Evolutionary conservation across 306 rosid species (phyloP).

Genomic region (Vigna mungo): DNA sequence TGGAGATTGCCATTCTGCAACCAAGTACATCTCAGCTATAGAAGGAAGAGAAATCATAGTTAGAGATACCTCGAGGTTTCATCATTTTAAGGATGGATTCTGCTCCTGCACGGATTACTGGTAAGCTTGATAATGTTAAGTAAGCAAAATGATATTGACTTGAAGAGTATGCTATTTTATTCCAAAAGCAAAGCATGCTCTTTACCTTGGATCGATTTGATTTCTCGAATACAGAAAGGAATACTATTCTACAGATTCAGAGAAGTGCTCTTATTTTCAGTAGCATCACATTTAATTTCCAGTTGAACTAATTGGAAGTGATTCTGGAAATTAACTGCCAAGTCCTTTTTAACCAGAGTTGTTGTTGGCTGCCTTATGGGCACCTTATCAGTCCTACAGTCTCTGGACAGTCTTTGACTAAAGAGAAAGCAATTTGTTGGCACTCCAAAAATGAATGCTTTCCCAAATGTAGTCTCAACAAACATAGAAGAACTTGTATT

Average conservation of each 20-base stretch:
- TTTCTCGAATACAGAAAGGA: conserved; percentile 13
- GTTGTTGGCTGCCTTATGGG: conserved; percentile 9
- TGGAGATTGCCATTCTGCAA: conserved; percentile 89
- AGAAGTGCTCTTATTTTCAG: conserved; percentile 7
- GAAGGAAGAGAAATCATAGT: conserved; percentile 82
- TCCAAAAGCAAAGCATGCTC: conserved; percentile 26
- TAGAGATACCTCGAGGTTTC: conserved; percentile 87
- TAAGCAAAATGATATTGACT: conserved; percentile 10
- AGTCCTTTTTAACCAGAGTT: not conserved
- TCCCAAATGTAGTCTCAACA: not conserved
- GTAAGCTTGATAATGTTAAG: conserved; percentile 45
- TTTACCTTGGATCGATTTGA: conserved; percentile 25
- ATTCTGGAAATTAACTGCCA: conserved; percentile 14
- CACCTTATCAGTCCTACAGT: not conserved
- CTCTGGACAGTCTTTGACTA: not conserved
- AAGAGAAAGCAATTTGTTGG: conserved; percentile 5
- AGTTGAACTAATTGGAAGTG: conserved; percentile 10
- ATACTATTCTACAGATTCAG: not conserved
- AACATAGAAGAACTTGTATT: not conserved
- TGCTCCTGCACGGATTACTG: conserved; percentile 90
- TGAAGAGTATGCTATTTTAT: conserved; percentile 10
- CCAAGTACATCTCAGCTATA: conserved; percentile 78
- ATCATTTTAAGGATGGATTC: conserved; percentile 79
- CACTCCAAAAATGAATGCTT: conserved; percentile 11
- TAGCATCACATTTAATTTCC: conserved; percentile 17